phyloP scores from a whole-genome alignment of 306 rosid genomes.

The Quercus gilva region DNA sequence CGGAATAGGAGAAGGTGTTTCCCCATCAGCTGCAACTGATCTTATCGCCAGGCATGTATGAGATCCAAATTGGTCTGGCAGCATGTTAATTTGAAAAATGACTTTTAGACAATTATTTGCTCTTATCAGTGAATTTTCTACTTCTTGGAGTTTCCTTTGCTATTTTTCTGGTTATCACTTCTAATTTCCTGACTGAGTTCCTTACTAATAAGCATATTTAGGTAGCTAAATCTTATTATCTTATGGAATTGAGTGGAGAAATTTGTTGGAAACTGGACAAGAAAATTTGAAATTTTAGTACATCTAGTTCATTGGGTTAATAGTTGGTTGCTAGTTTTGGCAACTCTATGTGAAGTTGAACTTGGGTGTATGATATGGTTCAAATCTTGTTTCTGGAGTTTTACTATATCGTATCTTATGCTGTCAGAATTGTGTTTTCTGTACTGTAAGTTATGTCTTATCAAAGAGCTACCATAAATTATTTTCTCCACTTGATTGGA shows the following conservation, averaged over 20 bases:
- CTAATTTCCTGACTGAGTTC: not conserved
- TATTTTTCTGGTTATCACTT: constrained; percentile 6
- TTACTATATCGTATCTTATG: not conserved
- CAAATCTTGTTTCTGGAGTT: not conserved
- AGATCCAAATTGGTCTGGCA: constrained; percentile 21
- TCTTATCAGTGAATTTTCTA: not conserved
- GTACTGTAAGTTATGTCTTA: not conserved
- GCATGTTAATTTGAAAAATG: constrained; percentile 13
- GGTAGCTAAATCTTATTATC: not conserved
- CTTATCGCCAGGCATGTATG: constrained; percentile 94
- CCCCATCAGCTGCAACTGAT: constrained; percentile 99
- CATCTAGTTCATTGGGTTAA: not conserved
- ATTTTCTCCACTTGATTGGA: constrained; percentile 21
- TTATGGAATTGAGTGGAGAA: constrained; percentile 3
- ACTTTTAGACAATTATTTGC: constrained; percentile 6
- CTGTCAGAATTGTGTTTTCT: not conserved
- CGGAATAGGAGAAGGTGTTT: constrained; percentile 99
- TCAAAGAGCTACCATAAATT: not conserved
- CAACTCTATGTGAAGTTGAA: constrained; percentile 7
- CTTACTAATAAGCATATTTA: not conserved
- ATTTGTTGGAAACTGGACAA: not conserved
- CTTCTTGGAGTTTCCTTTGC: not conserved
- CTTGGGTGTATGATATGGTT: not conserved
- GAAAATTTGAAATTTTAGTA: not conserved
- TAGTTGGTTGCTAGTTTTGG: constrained; percentile 16